These are phyloP conservation scores for Penicillium arizonense DNA, from an alignment of 495 filamentous ascomycete genomes.

Conservation along the genomic window DNA sequence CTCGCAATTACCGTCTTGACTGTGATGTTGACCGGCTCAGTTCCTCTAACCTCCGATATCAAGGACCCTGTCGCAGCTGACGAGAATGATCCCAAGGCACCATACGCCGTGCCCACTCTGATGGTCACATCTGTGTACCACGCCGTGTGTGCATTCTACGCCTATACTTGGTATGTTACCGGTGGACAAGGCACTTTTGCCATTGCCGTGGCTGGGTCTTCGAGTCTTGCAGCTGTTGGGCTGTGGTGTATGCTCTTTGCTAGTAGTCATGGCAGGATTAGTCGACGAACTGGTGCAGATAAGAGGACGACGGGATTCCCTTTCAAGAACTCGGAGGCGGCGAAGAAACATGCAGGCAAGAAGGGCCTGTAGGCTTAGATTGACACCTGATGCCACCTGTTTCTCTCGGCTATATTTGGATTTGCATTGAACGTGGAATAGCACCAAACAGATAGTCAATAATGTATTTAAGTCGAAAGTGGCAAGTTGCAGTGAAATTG, in stretches of 20 bases:
- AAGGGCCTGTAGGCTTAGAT: slow-evolving; percentile 27
- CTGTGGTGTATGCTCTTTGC: slow-evolving; percentile 77
- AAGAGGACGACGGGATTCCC: slow-evolving; percentile 79
- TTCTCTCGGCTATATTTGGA: not conserved
- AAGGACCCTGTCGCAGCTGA: slow-evolving; percentile 42
- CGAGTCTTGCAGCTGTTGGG: slow-evolving; percentile 57
- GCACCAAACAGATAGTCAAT: not conserved
- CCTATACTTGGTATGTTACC: slow-evolving; percentile 60
- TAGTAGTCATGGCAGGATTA: slow-evolving; percentile 59
- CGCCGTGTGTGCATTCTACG: slow-evolving; percentile 59
- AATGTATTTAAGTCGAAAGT: no score
- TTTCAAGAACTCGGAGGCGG: slow-evolving; percentile 55
- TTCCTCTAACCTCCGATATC: slow-evolving; percentile 62
- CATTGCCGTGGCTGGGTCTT: slow-evolving; percentile 51
- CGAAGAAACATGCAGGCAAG: slow-evolving; percentile 53
- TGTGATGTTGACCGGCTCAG: slow-evolving; percentile 68
- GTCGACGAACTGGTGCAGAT: slow-evolving; percentile 70
- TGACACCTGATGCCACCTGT: not conserved
- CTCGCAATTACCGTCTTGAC: slow-evolving; percentile 63
- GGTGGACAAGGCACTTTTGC: slow-evolving; percentile 53
- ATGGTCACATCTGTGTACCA: slow-evolving; percentile 69
- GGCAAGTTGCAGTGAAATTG: no score
- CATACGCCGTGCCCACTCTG: slow-evolving; percentile 67
- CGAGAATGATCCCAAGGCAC: slow-evolving; percentile 55
- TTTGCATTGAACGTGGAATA: not conserved